phyloP scores from a whole-genome alignment of 495 filamentous ascomycete genomes.

The Aspergillus funiculosus region DNA sequence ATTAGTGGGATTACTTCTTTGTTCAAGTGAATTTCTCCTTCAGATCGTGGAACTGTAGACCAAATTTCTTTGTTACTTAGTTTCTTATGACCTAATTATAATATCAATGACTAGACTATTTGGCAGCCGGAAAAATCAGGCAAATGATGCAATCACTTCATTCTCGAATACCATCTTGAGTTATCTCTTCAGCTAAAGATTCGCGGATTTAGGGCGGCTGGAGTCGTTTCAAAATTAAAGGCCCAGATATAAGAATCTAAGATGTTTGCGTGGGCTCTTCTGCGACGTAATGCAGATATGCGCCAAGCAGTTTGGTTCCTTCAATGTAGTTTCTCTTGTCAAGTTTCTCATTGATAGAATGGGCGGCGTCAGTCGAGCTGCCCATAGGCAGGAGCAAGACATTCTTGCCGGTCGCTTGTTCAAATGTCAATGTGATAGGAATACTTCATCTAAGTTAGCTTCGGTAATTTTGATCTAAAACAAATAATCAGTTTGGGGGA shows the following conservation, averaged over 20 bases:
- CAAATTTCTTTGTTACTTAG: too few relatives aligned
- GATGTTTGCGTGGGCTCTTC: constrained; percentile 59
- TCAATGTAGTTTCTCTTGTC: constrained; percentile 97
- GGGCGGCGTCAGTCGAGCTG: constrained; percentile 90
- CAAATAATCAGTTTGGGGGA: neutral
- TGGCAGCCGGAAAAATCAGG: too few relatives aligned
- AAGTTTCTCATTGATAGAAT: constrained; percentile 97
- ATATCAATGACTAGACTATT: too few relatives aligned
- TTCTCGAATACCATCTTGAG: too few relatives aligned
- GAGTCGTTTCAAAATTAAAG: too few relatives aligned
- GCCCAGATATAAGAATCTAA: neutral
- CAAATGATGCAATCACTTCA: too few relatives aligned
- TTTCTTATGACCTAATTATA: too few relatives aligned
- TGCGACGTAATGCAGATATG: constrained; percentile 94
- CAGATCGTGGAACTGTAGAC: too few relatives aligned
- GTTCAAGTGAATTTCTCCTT: too few relatives aligned
- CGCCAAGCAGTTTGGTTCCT: constrained; percentile 91
- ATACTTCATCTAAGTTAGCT: constrained; percentile 53
- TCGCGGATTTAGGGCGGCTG: too few relatives aligned
- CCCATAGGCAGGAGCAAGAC: constrained; percentile 95
- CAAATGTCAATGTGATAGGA: constrained; percentile 93
- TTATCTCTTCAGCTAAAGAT: too few relatives aligned
- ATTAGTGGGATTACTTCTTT: too few relatives aligned
- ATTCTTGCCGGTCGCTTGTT: constrained; percentile 98
- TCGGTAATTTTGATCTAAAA: neutral